Conservation (phyloP, 1,284 basidiomycete genomes). For the Mycena citricolor region DNA sequence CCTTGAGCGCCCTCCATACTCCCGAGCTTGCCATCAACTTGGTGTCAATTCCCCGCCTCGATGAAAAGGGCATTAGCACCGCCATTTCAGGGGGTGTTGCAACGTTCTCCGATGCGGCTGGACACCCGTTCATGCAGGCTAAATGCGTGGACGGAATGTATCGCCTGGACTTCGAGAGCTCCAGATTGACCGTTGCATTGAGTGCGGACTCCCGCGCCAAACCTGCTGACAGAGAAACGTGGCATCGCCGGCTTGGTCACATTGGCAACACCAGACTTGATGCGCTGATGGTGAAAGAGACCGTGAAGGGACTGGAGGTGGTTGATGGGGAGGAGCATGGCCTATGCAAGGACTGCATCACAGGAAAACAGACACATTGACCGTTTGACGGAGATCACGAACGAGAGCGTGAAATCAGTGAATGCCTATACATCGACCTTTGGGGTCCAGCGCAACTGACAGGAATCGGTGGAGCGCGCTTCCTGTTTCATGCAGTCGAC, state of each 20-base stretch:
- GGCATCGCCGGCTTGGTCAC: slow-evolving; percentile 15
- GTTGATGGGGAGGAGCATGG: slow-evolving; percentile 3
- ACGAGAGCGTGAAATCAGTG: slow-evolving; percentile 8
- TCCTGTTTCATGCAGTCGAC: slow-evolving; percentile 9
- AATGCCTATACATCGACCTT: slow-evolving; percentile 14
- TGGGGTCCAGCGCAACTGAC: slow-evolving; percentile 17
- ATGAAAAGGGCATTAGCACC: slow-evolving; percentile 22
- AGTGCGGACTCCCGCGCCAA: slow-evolving; percentile 3
- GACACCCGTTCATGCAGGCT: slow-evolving; percentile 2
- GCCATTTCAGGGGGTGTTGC: slow-evolving; percentile 15
- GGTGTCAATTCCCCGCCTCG: slow-evolving; percentile 27
- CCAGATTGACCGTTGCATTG: slow-evolving; percentile 3
- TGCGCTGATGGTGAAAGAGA: slow-evolving; percentile 1
- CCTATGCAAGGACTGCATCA: slow-evolving; percentile 10
- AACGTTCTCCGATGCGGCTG: not conserved
- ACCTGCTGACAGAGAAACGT: slow-evolving; percentile 5
- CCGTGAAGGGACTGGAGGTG: slow-evolving; percentile 8
- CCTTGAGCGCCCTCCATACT: slow-evolving; percentile 12
- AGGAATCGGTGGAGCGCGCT: not conserved
- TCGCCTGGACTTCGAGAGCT: slow-evolving; percentile 1
- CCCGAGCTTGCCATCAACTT: slow-evolving; percentile 28
- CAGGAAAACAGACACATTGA: slow-evolving; percentile 13
- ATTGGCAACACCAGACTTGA: slow-evolving; percentile 6
- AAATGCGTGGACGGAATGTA: slow-evolving; percentile 2
- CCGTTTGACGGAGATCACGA: slow-evolving; percentile 16